A percentile compares a stretch with the other conserved stretches of the same genome.
Evolutionary conservation across 805 yeast genomes (phyloP).

Genomic region (Candida chilensis): DNA sequence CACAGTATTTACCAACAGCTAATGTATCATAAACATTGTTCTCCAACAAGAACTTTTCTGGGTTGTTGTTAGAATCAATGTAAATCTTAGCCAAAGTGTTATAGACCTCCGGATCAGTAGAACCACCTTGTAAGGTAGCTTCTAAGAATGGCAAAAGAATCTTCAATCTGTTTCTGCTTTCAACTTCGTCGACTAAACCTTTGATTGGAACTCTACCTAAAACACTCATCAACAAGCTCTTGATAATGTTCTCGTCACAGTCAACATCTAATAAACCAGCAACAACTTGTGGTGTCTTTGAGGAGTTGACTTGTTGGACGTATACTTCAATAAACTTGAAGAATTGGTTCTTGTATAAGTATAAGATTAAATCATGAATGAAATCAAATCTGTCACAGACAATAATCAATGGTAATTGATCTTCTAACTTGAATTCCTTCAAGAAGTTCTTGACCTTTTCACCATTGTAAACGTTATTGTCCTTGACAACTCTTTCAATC

Average conservation of each 20-base stretch:
- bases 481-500: conserved; percentile 92
- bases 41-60: conserved; percentile 92
- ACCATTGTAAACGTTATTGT: conserved; percentile 89
- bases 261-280: conserved; percentile 96
- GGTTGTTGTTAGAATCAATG: conserved; percentile 95
- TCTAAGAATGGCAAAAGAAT: conserved; percentile 89
- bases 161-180: conserved; percentile 91
- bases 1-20: conserved; percentile 96
- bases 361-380: conserved; percentile 88
- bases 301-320: conserved; percentile 95
- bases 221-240: conserved; percentile 72
- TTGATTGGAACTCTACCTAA: conserved; percentile 91
- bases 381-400: conserved; percentile 90
- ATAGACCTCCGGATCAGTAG: conserved; percentile 83
- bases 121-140: conserved; percentile 74
- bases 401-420: conserved; percentile 92
- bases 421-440: conserved; percentile 89
- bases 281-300: conserved; percentile 92
- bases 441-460: conserved; percentile 96
- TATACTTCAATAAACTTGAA: conserved; percentile 96
- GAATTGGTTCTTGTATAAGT: conserved; percentile 90
- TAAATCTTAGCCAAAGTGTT: conserved; percentile 96
- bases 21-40: conserved; percentile 86
- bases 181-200: conserved; percentile 88
- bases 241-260: conserved; percentile 86